These are phyloP conservation scores for Candida methanosorbosa DNA, from an alignment of 805 yeast species.

Conservation along the genomic window DNA sequence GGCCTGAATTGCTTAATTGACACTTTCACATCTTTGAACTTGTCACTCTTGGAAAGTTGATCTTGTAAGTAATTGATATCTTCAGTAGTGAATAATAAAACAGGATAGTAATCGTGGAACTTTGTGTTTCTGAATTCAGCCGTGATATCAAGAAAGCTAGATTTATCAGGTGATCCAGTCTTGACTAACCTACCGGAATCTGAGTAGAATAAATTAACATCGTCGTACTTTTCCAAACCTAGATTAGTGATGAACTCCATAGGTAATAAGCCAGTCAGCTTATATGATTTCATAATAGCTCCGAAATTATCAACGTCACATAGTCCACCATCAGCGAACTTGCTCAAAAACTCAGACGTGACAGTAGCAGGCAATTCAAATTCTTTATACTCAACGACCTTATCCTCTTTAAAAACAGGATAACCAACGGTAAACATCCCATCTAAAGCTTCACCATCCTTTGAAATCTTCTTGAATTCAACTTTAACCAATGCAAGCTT, in stretches of 20 bases:
- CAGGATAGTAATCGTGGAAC: constrained; percentile 24
- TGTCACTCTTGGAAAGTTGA: constrained; percentile 8
- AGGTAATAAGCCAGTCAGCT: constrained; percentile 11
- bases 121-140: constrained; percentile 8
- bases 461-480: constrained; percentile 6
- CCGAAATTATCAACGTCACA: constrained; percentile 1
- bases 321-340: constrained; percentile 3
- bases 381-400: background rate
- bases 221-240: constrained; percentile 11
- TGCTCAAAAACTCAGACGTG: constrained; percentile 7
- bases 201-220: constrained; percentile 16
- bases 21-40: constrained; percentile 4
- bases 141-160: background rate
- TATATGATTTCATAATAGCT: background rate
- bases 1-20: constrained; percentile 18
- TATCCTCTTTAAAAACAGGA: background rate
- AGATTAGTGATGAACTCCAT: constrained; percentile 7
- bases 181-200: constrained; percentile 17
- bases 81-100: constrained; percentile 16
- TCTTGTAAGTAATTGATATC: constrained; percentile 13
- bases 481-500: constrained; percentile 6
- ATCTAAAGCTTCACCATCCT: background rate
- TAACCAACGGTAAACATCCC: constrained; percentile 13
- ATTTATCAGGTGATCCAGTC: constrained; percentile 14
- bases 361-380: constrained; percentile 14